Conservation (phyloP, 75 land plant genomes). For the Sequoia sempervirens region DNA sequence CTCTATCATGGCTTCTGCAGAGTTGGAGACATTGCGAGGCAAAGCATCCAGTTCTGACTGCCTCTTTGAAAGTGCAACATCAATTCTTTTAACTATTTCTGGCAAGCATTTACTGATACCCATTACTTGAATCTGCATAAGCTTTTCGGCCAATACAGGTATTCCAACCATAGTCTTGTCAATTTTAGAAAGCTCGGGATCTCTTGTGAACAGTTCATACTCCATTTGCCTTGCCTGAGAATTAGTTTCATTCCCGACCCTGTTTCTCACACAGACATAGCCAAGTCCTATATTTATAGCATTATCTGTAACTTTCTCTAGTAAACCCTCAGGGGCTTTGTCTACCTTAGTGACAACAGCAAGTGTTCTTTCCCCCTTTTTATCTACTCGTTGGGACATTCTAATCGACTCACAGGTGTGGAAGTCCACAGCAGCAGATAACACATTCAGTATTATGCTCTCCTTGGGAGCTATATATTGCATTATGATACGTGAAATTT, state of each 20-base stretch:
- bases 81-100: constrained; percentile 19
- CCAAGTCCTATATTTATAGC: constrained; percentile 60
- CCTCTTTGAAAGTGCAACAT: background rate
- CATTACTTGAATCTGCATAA: constrained; percentile 42
- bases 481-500: constrained; percentile 42
- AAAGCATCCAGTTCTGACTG: constrained; percentile 21
- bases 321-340: constrained; percentile 42
- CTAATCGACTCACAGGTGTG: background rate
- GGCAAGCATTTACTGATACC: constrained; percentile 35
- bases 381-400: constrained; percentile 56
- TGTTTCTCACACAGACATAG: constrained; percentile 57
- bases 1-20: constrained; percentile 26
- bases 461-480: constrained; percentile 47
- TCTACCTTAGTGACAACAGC: constrained; percentile 48
- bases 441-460: constrained; percentile 61
- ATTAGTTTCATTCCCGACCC: constrained; percentile 34
- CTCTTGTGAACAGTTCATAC: constrained; percentile 27
- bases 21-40: constrained; percentile 16
- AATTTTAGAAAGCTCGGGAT: constrained; percentile 37
- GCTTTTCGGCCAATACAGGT: constrained; percentile 33
- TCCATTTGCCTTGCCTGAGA: constrained; percentile 35
- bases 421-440: constrained; percentile 44
- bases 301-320: constrained; percentile 50
- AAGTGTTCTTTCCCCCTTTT: constrained; percentile 44
- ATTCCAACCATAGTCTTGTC: constrained; percentile 45